Percentiles rank a stretch among this genome's conserved stretches.
These are phyloP conservation scores for Spathaspora sp. DNA, from an alignment of 805 yeast genomes.

Conservation along the genomic window DNA sequence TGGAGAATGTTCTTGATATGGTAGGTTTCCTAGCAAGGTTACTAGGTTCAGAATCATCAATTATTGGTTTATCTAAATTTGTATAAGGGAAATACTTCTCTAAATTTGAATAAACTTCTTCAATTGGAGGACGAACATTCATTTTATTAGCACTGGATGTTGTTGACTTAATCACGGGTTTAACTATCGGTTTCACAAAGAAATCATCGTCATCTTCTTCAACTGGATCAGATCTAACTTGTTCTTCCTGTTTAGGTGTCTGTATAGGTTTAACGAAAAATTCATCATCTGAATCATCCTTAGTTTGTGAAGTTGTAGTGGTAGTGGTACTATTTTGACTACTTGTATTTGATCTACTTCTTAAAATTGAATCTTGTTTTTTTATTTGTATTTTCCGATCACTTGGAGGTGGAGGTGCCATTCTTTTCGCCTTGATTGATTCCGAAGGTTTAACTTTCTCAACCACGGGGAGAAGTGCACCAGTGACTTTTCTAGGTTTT, in stretches of 20 bases:
- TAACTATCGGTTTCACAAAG: constrained; percentile 24
- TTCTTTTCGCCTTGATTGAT: constrained; percentile 61
- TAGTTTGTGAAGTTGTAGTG: neutral
- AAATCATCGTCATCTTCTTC: constrained; percentile 27
- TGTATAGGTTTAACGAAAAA: constrained; percentile 50
- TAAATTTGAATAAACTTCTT: constrained; percentile 85
- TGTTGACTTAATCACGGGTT: constrained; percentile 5
- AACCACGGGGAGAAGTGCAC: too few relatives aligned
- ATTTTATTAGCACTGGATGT: constrained; percentile 9
- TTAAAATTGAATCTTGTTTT: constrained; percentile 8
- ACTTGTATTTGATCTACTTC: neutral
- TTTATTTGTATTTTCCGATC: constrained; percentile 7
- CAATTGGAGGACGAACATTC: constrained; percentile 93
- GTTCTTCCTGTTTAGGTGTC: neutral
- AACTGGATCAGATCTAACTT: constrained; percentile 9
- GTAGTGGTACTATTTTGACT: neutral
- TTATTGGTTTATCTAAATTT: constrained; percentile 86
- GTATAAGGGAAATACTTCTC: constrained; percentile 92
- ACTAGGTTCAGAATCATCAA: constrained; percentile 51
- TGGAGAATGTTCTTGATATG: constrained; percentile 42
- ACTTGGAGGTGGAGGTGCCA: constrained; percentile 68
- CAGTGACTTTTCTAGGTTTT: constrained; percentile 9
- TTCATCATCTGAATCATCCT: neutral
- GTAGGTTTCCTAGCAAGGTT: constrained; percentile 20
- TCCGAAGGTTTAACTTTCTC: constrained; percentile 16